Conservation (phyloP, 352 stramenopile genomes). For the Phytophthora tubulina region DNA sequence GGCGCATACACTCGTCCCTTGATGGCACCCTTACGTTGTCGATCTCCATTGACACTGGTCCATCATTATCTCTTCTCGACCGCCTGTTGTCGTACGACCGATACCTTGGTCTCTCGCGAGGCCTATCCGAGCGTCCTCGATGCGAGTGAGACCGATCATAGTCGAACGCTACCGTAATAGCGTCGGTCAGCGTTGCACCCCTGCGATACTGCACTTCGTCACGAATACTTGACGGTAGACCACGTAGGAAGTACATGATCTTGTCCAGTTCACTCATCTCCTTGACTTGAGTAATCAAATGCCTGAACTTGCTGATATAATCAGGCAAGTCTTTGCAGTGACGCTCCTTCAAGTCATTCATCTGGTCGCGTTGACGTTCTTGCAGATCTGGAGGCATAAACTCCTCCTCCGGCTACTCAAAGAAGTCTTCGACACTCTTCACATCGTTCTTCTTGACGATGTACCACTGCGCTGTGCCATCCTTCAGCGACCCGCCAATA, state of each 20-base stretch:
- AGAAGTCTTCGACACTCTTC: constrained; percentile 25
- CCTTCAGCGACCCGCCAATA: constrained; percentile 17
- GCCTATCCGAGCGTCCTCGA: neutral
- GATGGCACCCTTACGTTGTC: constrained; percentile 18
- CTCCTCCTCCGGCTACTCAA: constrained; percentile 14
- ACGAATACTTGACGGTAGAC: constrained; percentile 8
- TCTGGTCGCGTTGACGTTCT: constrained; percentile 19
- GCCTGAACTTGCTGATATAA: neutral
- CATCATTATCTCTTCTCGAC: constrained; percentile 8
- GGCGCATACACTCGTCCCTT: constrained; percentile 20
- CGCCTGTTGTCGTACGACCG: constrained; percentile 24
- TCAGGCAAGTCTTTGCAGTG: constrained; percentile 22
- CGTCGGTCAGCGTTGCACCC: constrained; percentile 11
- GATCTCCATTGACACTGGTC: constrained; percentile 25
- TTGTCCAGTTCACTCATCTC: constrained; percentile 24
- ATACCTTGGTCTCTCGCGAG: constrained; percentile 16
- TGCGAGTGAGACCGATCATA: neutral
- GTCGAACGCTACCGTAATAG: neutral
- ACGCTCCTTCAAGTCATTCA: constrained; percentile 17
- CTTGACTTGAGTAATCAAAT: constrained; percentile 22
- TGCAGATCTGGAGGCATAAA: constrained; percentile 22
- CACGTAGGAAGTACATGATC: constrained; percentile 15
- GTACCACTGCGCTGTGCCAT: constrained; percentile 25
- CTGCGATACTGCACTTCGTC: constrained; percentile 21
- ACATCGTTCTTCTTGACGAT: constrained; percentile 19